phyloP scores from a whole-genome alignment of 257 asterid genomes.

The Cordia subcordata region DNA sequence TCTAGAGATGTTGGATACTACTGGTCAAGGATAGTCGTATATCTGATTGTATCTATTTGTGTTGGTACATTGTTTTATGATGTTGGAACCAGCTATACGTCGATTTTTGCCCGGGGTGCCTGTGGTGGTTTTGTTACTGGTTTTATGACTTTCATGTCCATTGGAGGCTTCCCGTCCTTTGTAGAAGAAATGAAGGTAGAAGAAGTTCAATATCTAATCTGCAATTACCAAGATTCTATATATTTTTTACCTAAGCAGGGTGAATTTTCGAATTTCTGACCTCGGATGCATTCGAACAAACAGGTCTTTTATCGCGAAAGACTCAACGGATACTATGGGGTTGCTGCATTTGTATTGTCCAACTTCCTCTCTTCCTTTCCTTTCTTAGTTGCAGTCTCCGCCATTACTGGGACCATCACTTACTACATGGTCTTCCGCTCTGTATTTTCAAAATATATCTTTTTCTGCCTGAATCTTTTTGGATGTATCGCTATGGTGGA shows the following conservation, averaged over 20 bases:
- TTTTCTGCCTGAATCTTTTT: constrained; percentile 67
- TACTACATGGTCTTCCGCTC: constrained; percentile 71
- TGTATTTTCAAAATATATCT: constrained; percentile 51
- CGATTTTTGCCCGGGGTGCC: constrained; percentile 89
- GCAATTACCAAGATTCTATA: background rate
- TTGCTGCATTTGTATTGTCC: constrained; percentile 62
- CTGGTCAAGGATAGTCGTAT: constrained; percentile 76
- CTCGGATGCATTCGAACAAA: background rate
- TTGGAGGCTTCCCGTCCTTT: constrained; percentile 96
- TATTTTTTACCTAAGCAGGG: background rate
- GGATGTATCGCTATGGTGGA: constrained; percentile 90
- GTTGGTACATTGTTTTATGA: constrained; percentile 89
- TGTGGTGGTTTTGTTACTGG: constrained; percentile 91
- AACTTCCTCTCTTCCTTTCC: constrained; percentile 86
- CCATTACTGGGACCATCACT: constrained; percentile 60
- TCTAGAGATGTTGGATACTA: constrained; percentile 77
- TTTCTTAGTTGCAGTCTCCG: constrained; percentile 60
- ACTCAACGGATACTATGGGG: constrained; percentile 87
- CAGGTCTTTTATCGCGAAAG: constrained; percentile 80
- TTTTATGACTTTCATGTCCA: constrained; percentile 95
- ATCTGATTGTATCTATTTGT: constrained; percentile 56
- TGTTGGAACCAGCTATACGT: constrained; percentile 81
- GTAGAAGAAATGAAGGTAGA: constrained; percentile 85
- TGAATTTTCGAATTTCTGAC: background rate
- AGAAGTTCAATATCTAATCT: background rate